A percentile compares a stretch with the other conserved stretches of the same genome.
Evolutionary conservation across 73 alveolate genomes (phyloP).

Genomic region (Tetrahymena borealis): DNA sequence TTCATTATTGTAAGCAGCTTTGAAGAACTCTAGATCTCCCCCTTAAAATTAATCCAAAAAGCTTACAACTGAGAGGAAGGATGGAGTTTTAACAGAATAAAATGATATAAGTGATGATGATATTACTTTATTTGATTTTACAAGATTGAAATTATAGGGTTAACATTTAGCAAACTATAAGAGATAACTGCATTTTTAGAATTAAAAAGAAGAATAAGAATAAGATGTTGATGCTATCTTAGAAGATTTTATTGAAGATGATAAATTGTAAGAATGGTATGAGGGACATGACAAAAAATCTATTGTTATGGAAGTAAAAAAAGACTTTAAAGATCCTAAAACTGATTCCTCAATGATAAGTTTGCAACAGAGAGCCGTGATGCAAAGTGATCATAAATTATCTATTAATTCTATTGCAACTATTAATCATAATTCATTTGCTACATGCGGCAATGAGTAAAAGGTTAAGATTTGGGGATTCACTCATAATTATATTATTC

Average conservation of each 20-base stretch:
- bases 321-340: neutral
- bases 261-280: neutral
- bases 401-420: neutral
- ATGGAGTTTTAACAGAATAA: neutral
- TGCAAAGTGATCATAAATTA: neutral
- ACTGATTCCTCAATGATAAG: neutral
- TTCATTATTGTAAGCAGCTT: neutral
- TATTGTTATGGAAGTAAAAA: neutral
- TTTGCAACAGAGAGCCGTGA: neutral
- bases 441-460: neutral
- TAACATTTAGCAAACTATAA: neutral
- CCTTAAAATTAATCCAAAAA: neutral
- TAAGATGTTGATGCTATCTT: neutral
- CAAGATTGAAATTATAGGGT: neutral
- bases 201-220: neutral
- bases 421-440: neutral
- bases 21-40: neutral
- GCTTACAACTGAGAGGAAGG: neutral
- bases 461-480: neutral
- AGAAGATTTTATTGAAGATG: neutral
- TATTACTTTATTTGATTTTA: neutral
- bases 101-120: neutral
- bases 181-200: neutral
- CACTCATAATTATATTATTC: neutral
- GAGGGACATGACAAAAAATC: neutral